phyloP scores from a whole-genome alignment of 2,329 filamentous ascomycete genomes.

The Aspergillus udagawae region DNA sequence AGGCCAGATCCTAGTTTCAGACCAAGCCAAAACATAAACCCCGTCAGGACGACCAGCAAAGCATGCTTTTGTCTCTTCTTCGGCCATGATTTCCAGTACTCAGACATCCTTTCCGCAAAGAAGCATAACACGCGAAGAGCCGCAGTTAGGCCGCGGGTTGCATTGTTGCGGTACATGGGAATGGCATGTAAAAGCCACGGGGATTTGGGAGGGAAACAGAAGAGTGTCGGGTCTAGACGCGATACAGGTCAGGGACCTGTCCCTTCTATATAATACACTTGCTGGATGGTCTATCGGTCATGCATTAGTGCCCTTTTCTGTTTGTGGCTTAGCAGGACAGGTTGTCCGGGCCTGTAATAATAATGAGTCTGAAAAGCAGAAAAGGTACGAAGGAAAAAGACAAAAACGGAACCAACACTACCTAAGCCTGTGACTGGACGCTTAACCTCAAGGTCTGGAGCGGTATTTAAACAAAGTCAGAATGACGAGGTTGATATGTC shows the following conservation, averaged over 20 bases:
- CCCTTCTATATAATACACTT: background rate
- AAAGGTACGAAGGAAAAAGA: no score
- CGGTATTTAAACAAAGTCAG: no score
- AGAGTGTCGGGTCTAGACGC: background rate
- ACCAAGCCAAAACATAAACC: background rate
- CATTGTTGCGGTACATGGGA: background rate
- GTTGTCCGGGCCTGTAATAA: no score
- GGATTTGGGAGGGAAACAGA: background rate
- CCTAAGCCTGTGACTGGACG: no score
- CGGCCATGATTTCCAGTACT: background rate
- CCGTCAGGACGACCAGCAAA: background rate
- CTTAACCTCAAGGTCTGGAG: no score
- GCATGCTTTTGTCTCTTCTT: background rate
- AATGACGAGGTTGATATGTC: no score
- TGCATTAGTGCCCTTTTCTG: background rate
- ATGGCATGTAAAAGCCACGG: background rate
- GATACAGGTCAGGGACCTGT: background rate
- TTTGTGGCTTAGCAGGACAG: no score
- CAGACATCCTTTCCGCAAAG: background rate
- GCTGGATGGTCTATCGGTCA: background rate
- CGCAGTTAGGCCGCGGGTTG: background rate
- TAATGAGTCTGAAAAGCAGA: no score
- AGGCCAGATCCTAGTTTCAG: background rate
- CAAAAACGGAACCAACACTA: no score
- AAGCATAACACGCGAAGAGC: background rate